Base-by-base conservation (phyloP, 2,329 filamentous ascomycete genomes). In the Escovopsis weberi region DNA sequence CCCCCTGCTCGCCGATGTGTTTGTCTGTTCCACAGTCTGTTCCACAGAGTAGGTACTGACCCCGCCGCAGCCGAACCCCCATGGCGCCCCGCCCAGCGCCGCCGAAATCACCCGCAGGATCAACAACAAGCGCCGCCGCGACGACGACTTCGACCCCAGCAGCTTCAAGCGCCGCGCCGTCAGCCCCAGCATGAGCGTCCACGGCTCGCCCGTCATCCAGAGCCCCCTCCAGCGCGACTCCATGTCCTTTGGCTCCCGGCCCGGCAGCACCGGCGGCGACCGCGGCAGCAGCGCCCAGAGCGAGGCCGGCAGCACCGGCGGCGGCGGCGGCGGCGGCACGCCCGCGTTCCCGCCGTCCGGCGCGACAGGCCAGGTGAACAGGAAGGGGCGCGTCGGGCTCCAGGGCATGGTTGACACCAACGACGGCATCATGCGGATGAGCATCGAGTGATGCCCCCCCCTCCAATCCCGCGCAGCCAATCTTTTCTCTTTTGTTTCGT, bases 381-480 rank as follows among this genome's bases (percentile, higher is more conserved):
- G 70, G 51, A 74, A 71, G 58, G 80, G 68, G 48, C 62, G 85
- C 32, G 70, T 94, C 12, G 86, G 86, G 8, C 72, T 93, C 51
- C 88, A 95, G 62, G 86, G 88, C 1, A 95, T 96, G 88, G 82
- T 77, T 15, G 89, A 95, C 61, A 89, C 89, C n/a, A 86, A 86
- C 57, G 89, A 95, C 59, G 85, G 87, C 2, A 70, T 95, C 50
- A 94, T 94, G 82, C 87, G 89, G 54, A 91, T 96, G 84, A 94
- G 85, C 60, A 94, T 95, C 55, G 88, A 95, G 60, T 94, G 66
- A 46, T 8, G 36, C 33, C n/a, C n/a, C n/a, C n/a, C n/a, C n/a
- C n/a, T n/a, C 78, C n/a, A 65, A 39, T 15, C 15, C 15, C 15
- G 15, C 15, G 15, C 15, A 15, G 15, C 2, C 15, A 15, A 15